Percentiles rank a stretch among this genome's conserved stretches.
These are phyloP conservation scores for Terfezia claveryi DNA, from an alignment of 495 filamentous ascomycete species.

Conservation along the genomic window DNA sequence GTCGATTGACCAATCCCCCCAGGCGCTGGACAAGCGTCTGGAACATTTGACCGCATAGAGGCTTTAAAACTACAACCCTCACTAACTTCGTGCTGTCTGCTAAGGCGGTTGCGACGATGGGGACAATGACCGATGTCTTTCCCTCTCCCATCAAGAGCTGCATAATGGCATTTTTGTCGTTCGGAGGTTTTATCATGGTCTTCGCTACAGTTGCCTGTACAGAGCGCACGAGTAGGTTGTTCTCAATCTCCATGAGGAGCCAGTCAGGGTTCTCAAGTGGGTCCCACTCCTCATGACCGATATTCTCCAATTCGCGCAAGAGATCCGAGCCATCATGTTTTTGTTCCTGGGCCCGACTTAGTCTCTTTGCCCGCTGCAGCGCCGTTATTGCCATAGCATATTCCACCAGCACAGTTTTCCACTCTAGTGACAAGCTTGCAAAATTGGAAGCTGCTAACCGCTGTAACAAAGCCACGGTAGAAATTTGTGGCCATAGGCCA, in stretches of 20 bases:
- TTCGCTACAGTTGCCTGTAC: constrained; percentile 36
- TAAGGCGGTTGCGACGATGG: constrained; percentile 34
- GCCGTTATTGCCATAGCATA: constrained; percentile 25
- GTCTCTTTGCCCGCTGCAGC: constrained; percentile 26
- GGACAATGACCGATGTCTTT: constrained; percentile 49
- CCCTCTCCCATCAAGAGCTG: constrained; percentile 62
- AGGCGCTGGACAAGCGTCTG: constrained; percentile 36
- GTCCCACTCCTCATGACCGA: constrained; percentile 31
- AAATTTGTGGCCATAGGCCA: constrained; percentile 31
- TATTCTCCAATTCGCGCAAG: constrained; percentile 18
- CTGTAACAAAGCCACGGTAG: constrained; percentile 29
- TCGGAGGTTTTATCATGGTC: constrained; percentile 32
- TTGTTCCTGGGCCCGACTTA: constrained; percentile 3
- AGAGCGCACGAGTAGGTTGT: constrained; percentile 36
- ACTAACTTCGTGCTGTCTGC: constrained; percentile 32
- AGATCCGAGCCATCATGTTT: too few relatives aligned
- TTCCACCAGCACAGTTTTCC: constrained; percentile 25
- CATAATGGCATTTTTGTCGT: constrained; percentile 30
- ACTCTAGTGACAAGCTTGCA: constrained; percentile 19
- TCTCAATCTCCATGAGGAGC: constrained; percentile 42
- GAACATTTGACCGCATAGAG: constrained; percentile 39
- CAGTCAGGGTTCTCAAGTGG: constrained; percentile 32
- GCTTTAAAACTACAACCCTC: constrained; percentile 39
- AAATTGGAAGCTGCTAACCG: constrained; percentile 26
- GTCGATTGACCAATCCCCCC: constrained; percentile 35